Conservation (phyloP, 164 flowering plant species). For the Vitis amurensis region DNA sequence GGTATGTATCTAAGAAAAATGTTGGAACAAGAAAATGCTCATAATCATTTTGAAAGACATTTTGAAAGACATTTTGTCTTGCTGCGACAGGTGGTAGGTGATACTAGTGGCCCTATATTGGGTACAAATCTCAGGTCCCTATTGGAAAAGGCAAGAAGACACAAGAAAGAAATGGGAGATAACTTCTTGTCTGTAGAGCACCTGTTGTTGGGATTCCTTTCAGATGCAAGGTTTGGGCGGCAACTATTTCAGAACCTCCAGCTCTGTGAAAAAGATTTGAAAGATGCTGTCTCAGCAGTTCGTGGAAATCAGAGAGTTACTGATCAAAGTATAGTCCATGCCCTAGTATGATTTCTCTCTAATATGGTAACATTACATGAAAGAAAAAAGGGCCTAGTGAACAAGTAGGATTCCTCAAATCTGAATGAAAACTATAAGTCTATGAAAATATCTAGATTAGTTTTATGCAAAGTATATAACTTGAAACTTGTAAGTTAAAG, state of each 20-base stretch:
- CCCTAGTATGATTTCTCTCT: not conserved
- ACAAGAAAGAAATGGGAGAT: slow-evolving; percentile 80
- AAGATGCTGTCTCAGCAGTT: slow-evolving; percentile 80
- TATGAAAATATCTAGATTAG: no score
- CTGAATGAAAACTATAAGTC: not conserved
- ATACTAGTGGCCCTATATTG: slow-evolving; percentile 71
- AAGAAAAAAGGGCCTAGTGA: not conserved
- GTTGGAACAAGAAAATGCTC: no score
- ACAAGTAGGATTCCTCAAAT: not conserved
- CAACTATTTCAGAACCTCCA: slow-evolving; percentile 64
- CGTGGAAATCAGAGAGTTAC: slow-evolving; percentile 91
- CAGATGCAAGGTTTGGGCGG: slow-evolving; percentile 87
- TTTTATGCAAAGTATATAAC: no score
- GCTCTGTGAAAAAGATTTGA: slow-evolving; percentile 75
- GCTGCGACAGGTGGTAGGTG: slow-evolving; percentile 64
- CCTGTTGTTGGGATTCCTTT: slow-evolving; percentile 64
- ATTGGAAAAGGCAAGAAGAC: slow-evolving; percentile 62
- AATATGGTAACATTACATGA: not conserved
- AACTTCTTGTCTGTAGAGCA: slow-evolving; percentile 94
- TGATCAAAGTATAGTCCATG: slow-evolving; percentile 70
- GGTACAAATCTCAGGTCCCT: slow-evolving; percentile 60
- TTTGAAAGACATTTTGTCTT: not conserved
- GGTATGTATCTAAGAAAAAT: slow-evolving; percentile 31
- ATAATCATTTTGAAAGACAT: no score
- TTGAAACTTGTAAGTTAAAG: no score